Base-by-base conservation (phyloP, 2,329 filamentous ascomycete genomes). In the Hypoxylon rubiginosum region DNA sequence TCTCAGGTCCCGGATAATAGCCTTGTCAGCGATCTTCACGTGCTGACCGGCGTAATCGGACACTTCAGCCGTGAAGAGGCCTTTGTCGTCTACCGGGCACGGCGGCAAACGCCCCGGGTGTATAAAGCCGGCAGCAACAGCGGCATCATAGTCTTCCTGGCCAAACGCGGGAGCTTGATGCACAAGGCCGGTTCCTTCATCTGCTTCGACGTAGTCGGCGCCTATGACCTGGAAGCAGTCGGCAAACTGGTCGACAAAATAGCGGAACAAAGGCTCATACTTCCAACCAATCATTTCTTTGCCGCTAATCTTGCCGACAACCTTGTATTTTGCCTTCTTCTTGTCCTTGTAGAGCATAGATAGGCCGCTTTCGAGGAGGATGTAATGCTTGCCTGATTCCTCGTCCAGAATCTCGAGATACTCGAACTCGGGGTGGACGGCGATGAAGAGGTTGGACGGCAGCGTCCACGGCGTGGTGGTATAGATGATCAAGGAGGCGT, bases 141-240 rank as follows among this genome's bases (percentile, higher is more conserved):
- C 92, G 64, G 96, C 89, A 71, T 90, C 91, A 83, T 97, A 97
- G 90, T 98, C 95, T 70, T 97, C 95, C 81, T 97, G 93, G 86
- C 95, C 95, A 76, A 95, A 97, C 0, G 94, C 93, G 2, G 95
- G 95, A 4, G 95, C 88, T 79, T 97, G 94, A 79, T 98, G 95
- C 48, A 98, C 95, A 68, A 98, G 91, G 75, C 95, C 95, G 34
- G 93, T 93, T 89, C 95, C 95, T 74, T 93, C 94, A 65, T 96
- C 94, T 30, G 91, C 89, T 26, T 92, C 96, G 62, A 97, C 94
- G 75, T 97, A 97, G 6, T 85, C 89, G 39, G 92, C 95, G 71
- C 92, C 94, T 69, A 97, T 77, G 4, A 97, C 91, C 72, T 86
- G 88, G 85, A 97, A 97, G 3, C 67, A 70, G 46, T 70, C 67